Conservation (phyloP, 2,329 filamentous ascomycete species). For the Colletotrichum euphorbiae region DNA sequence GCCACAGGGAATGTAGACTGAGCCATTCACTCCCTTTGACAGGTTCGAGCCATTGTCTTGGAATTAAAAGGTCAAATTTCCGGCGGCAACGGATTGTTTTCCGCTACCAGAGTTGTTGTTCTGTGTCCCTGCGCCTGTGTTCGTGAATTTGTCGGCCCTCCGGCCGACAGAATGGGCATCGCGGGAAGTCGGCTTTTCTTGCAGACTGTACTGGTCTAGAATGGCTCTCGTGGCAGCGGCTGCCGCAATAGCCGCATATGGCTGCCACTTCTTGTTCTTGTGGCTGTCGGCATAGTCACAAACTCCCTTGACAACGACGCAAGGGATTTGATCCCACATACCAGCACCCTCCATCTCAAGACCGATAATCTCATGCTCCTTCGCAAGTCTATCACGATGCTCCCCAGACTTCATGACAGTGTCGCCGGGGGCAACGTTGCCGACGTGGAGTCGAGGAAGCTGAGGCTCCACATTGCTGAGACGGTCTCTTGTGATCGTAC, state of each 20-base stretch:
- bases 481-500: background rate
- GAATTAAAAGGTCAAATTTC: background rate
- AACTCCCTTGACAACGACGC: constrained; percentile 52
- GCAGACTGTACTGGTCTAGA: background rate
- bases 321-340: constrained; percentile 48
- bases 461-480: background rate
- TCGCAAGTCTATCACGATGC: constrained; percentile 50
- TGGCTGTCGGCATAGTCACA: constrained; percentile 55
- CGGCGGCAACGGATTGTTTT: background rate
- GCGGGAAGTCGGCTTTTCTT: background rate
- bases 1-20: too few species aligned
- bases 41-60: too few species aligned
- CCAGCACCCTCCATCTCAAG: constrained; percentile 53
- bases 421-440: constrained; percentile 53
- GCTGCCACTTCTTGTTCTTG: constrained; percentile 44
- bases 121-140: background rate
- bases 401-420: constrained; percentile 53
- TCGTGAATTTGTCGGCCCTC: background rate
- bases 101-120: background rate
- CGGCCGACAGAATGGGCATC: too few species aligned
- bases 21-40: too few species aligned
- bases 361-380: constrained; percentile 43
- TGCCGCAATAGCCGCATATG: constrained; percentile 37
- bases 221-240: constrained; percentile 36
- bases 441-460: constrained; percentile 42